Conservation (phyloP, 371 early-diverging fungal species). For the Gilbertella persicaria region DNA sequence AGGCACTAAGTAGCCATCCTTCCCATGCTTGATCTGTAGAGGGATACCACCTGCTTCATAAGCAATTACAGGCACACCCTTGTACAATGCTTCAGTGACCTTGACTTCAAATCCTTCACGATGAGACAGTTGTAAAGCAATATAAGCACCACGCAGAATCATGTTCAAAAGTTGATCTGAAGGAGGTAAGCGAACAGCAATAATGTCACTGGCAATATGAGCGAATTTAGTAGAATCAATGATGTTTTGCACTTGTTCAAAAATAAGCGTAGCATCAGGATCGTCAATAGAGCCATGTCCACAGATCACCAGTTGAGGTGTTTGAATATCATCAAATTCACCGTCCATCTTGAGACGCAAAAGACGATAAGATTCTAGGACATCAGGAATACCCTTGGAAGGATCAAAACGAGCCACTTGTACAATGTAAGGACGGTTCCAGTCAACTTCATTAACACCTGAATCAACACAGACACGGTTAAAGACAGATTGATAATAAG, state of each 20-base stretch:
- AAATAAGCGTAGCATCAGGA: constrained; percentile 79
- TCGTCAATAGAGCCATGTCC: constrained; percentile 91
- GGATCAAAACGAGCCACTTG: constrained; percentile 93
- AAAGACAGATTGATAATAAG: constrained; percentile 77
- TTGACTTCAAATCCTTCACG: constrained; percentile 92
- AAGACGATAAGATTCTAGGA: constrained; percentile 69
- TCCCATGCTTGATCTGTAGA: constrained; percentile 68
- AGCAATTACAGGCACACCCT: constrained; percentile 70
- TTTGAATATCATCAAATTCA: constrained; percentile 35
- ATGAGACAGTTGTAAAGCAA: constrained; percentile 79
- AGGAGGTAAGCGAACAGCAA: constrained; percentile 70
- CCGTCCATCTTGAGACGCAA: constrained; percentile 59
- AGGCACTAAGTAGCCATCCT: constrained; percentile 69
- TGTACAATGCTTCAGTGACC: constrained; percentile 83
- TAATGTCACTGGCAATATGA: constrained; percentile 58
- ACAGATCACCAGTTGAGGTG: constrained; percentile 78
- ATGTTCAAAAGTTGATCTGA: constrained; percentile 83
- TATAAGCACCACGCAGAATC: constrained; percentile 66
- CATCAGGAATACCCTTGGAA: constrained; percentile 87
- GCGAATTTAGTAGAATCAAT: constrained; percentile 51
- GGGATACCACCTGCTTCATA: constrained; percentile 83
- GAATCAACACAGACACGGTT: constrained; percentile 78
- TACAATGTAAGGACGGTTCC: constrained; percentile 74
- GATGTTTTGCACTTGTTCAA: constrained; percentile 57
- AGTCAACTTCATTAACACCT: constrained; percentile 62